Base-by-base conservation (phyloP, 257 asterid genomes). In the Salvia hispanica region DNA sequence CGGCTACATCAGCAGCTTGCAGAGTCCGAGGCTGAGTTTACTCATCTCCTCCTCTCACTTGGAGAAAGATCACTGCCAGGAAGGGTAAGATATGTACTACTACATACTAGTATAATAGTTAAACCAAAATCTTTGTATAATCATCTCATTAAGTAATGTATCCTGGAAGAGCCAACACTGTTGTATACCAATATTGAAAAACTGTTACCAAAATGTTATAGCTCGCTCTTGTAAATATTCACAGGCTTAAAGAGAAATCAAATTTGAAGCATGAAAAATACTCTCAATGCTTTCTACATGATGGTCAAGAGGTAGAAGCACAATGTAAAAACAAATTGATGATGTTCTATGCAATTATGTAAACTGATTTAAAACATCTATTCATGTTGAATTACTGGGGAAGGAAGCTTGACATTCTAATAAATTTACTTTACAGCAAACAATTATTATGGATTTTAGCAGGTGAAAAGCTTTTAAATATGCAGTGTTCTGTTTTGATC, bases 31-130 rank as follows among this genome's bases (percentile, higher is more conserved):
- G 98, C 98, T 33, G 92, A 85, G 68, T 86, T 90, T 52, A 93
- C 98, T 58, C 95, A 85, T 74, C 93, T 93, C 69, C 90, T 93
- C 53, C 79, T 90, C 36, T 86, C 93, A 3, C 97, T 93, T 51
- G 98, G 97, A 7, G 98, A 92, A 84, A 87, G 98, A 67, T 92
- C 98, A 67, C 87, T 91, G 43, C 97, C 97, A 3, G 88, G 87
- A 71, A 73, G 98, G 79, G 98, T 92, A 88, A 83, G 79, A 62
- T 37, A 47, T 52, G 3, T 53, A 9, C 16, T 18, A 21, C 18
- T 46, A 3, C n/a, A n/a, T n/a, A n/a, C n/a, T n/a, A n/a, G n/a
- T n/a, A n/a, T n/a, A 12, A 6, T 37, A 14, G 67, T 21, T 21
- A 31, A 31, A 51, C 11, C 16, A 50, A 10, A 28, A 67, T 33